These are phyloP conservation scores for Fragilariopsis cylindrus DNA, from an alignment of 108 stramenopile genomes.

Conservation along the genomic window DNA sequence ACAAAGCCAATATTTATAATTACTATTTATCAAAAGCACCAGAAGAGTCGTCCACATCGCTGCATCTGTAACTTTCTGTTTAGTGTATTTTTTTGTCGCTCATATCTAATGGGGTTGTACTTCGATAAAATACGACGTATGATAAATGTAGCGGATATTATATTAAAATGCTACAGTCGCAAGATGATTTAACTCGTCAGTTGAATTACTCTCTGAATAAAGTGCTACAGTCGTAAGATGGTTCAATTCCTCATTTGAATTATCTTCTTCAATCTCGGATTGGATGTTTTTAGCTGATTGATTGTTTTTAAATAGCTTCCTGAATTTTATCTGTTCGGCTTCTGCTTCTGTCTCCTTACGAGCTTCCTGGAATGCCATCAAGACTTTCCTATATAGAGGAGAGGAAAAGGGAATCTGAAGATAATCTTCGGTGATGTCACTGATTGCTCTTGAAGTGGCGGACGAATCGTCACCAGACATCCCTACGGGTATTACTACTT, in stretches of 20 bases:
- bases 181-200: too few species aligned
- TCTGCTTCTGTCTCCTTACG: neutral
- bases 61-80: neutral
- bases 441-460: neutral
- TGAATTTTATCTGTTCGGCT: too few species aligned
- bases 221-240: neutral
- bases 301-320: too few species aligned
- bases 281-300: too few species aligned
- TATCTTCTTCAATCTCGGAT: too few species aligned
- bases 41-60: too few species aligned
- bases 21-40: too few species aligned
- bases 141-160: too few species aligned
- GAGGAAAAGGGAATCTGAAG: conserved; percentile 9
- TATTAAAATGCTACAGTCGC: too few species aligned
- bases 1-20: too few species aligned
- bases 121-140: neutral
- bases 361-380: conserved; percentile 7
- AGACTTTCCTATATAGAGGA: conserved; percentile 1
- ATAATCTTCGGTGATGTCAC: conserved; percentile 17
- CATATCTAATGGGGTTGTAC: neutral
- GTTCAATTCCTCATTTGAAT: neutral
- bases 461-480: conserved; percentile 4
- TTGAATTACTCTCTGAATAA: neutral
- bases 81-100: neutral
- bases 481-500: neutral